These are phyloP conservation scores for Lentinula detonsa DNA, from an alignment of 768 basidiomycete species.

Conservation along the genomic window DNA sequence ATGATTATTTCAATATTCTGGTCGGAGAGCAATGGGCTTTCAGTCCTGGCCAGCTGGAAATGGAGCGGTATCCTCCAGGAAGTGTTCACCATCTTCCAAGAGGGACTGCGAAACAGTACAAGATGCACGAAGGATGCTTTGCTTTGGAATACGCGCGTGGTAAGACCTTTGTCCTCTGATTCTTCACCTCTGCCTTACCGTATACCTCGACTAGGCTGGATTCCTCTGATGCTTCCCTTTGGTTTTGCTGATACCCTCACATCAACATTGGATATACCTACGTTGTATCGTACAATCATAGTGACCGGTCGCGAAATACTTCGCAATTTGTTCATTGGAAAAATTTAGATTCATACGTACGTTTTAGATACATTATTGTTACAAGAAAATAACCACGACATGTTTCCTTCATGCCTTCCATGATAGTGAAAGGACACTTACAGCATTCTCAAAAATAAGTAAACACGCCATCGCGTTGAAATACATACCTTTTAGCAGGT, in stretches of 20 bases:
- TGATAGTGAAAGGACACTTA: too few species aligned
- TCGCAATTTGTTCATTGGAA: slow-evolving; percentile 75
- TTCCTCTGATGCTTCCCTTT: slow-evolving; percentile 94
- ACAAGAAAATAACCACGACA: too few species aligned
- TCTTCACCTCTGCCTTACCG: background rate
- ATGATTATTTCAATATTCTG: slow-evolving; percentile 97
- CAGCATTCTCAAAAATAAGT: too few species aligned
- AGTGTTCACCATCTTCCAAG: slow-evolving; percentile 79
- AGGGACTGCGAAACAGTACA: slow-evolving; percentile 91
- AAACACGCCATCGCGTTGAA: too few species aligned
- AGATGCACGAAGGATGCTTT: slow-evolving; percentile 95
- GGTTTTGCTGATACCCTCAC: slow-evolving; percentile 81
- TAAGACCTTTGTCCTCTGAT: slow-evolving; percentile 26
- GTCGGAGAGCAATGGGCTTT: slow-evolving; percentile 96
- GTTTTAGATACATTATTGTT: too few species aligned
- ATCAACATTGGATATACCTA: slow-evolving; percentile 85
- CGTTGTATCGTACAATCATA: slow-evolving; percentile 70
- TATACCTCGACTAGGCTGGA: slow-evolving; percentile 69
- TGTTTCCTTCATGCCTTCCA: too few species aligned
- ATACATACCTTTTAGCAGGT: too few species aligned
- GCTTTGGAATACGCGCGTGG: slow-evolving; percentile 94
- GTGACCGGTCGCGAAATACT: slow-evolving; percentile 83
- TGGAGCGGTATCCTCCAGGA: slow-evolving; percentile 82
- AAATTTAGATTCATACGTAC: slow-evolving; percentile 49
- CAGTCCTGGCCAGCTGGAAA: slow-evolving; percentile 69